A percentile compares a stretch with the other conserved stretches of the same genome.
Conservation (phyloP, 1,139 yeast species). For the Protomyces inundatus region DNA sequence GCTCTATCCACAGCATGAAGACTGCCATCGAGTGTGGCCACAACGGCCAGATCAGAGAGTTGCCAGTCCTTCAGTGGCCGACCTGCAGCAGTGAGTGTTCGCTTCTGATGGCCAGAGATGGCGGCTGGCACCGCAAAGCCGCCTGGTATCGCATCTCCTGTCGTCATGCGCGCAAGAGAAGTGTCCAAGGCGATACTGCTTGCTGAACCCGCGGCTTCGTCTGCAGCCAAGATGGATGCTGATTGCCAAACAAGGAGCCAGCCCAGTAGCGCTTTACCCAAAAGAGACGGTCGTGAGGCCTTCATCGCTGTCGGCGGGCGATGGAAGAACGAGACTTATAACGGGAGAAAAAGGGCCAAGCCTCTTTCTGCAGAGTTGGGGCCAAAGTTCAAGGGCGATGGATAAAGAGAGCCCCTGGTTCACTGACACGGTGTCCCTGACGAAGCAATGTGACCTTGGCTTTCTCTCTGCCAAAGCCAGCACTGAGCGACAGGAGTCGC, state of each 20-base stretch:
- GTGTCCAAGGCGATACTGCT: background rate
- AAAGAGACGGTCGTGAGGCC: background rate
- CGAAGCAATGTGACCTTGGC: too few relatives aligned
- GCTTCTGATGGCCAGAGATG: background rate
- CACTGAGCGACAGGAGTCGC: too few relatives aligned
- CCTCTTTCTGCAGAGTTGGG: too few relatives aligned
- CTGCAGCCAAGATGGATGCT: background rate
- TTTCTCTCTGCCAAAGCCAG: too few relatives aligned
- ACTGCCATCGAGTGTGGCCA: slow-evolving; percentile 84
- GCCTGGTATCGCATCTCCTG: background rate
- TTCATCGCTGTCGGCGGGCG: background rate
- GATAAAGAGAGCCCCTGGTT: too few relatives aligned
- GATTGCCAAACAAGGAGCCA: background rate
- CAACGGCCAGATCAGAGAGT: slow-evolving; percentile 57
- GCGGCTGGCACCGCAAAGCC: background rate
- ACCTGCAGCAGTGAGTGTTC: background rate
- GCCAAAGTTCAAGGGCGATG: too few relatives aligned
- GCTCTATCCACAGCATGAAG: slow-evolving; percentile 74
- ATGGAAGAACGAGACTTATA: too few relatives aligned
- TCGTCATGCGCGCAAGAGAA: background rate
- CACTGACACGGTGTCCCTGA: too few relatives aligned
- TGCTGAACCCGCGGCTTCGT: background rate
- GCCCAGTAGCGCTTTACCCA: background rate
- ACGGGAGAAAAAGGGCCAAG: too few relatives aligned
- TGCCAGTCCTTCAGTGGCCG: slow-evolving; percentile 48